Evolutionary conservation across 495 filamentous ascomycete species (phyloP).

Genomic region (Penicillium longicatenatum): DNA sequence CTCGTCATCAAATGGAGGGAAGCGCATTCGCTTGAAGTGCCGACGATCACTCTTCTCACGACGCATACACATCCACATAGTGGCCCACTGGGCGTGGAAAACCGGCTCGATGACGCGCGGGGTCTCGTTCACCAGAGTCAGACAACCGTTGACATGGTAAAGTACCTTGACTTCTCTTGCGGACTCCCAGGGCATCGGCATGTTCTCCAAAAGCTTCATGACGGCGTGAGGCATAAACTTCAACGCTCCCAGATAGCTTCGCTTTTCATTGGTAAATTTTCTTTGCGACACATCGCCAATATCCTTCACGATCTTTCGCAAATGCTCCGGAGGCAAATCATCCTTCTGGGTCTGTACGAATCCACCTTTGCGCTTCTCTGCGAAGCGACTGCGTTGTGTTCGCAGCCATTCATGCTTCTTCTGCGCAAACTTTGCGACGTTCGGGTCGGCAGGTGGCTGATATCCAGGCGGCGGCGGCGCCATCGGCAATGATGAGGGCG

Average conservation of each 20-base stretch:
- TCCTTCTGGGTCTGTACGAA: constrained; percentile 98
- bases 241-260: constrained; percentile 93
- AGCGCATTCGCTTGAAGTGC: constrained; percentile 98
- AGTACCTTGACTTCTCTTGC: constrained; percentile 94
- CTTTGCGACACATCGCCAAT: constrained; percentile 99
- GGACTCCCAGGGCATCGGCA: constrained; percentile 99
- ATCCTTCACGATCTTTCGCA: constrained; percentile 97
- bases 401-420: constrained; percentile 99
- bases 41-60: constrained; percentile 95
- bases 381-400: constrained; percentile 87
- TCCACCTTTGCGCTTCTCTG: constrained; percentile 94
- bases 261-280: constrained; percentile 98
- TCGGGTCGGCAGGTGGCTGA: constrained; percentile 79
- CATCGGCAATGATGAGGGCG: constrained; percentile 72
- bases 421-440: constrained; percentile 90
- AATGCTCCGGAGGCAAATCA: constrained; percentile 97
- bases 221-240: constrained; percentile 99
- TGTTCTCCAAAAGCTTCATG: constrained; percentile 96
- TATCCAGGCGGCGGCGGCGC: constrained; percentile 90
- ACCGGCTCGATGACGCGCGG: constrained; percentile 97
- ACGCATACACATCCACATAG: constrained; percentile 99
- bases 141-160: constrained; percentile 96
- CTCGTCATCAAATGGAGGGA: constrained; percentile 98
- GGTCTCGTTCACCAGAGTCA: constrained; percentile 96
- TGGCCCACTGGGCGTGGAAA: constrained; percentile 98